These are phyloP conservation scores for Paraleonurus japonicus DNA, from an alignment of 257 asterid genomes.

Conservation along the genomic window DNA sequence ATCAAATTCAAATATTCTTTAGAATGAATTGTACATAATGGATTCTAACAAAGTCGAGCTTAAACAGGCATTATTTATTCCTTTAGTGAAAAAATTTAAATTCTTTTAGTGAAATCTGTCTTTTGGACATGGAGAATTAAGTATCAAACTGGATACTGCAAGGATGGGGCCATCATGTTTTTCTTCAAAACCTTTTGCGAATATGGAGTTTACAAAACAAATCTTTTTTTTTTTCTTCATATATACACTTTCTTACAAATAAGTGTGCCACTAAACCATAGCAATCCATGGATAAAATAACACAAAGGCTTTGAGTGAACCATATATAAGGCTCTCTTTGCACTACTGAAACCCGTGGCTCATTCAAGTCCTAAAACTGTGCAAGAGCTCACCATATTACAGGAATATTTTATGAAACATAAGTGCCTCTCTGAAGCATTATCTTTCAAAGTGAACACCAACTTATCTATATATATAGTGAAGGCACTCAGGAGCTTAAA, in stretches of 20 bases:
- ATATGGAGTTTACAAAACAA: background rate
- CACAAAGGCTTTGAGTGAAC: constrained; percentile 7
- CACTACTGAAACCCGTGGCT: constrained; percentile 2
- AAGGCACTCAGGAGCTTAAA: constrained; percentile 3
- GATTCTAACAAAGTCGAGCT: background rate
- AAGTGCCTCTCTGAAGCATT: constrained; percentile 16
- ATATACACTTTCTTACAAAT: background rate
- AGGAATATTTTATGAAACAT: background rate
- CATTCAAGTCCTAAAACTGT: constrained; percentile 5
- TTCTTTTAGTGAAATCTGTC: background rate
- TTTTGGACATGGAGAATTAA: background rate
- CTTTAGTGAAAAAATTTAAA: background rate
- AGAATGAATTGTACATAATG: background rate
- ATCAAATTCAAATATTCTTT: background rate
- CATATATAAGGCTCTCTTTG: constrained; percentile 13
- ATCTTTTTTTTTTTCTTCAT: background rate
- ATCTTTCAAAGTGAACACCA: constrained; percentile 7
- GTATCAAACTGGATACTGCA: background rate
- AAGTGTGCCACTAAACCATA: background rate
- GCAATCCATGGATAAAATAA: background rate
- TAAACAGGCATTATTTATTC: background rate
- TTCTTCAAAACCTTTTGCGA: background rate
- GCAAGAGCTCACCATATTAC: constrained; percentile 10
- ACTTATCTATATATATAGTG: background rate
- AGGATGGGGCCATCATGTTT: background rate